A percentile compares a stretch with the other conserved stretches of the same genome.
These are phyloP conservation scores for Torulaspora indica DNA, from an alignment of 805 yeast genomes.

Conservation along the genomic window DNA sequence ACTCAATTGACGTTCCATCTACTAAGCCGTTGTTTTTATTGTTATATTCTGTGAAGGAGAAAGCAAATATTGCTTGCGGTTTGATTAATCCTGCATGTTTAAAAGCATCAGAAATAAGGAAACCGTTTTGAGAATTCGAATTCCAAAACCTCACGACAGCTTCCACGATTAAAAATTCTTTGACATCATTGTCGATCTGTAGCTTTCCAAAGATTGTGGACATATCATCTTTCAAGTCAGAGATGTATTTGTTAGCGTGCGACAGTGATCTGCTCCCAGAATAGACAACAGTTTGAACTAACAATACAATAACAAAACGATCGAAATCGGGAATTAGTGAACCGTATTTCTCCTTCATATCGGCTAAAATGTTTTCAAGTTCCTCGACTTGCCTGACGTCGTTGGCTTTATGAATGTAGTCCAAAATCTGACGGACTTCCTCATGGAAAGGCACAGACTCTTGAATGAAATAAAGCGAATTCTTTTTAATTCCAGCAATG, in stretches of 20 bases:
- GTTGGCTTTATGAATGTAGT: slow-evolving; percentile 36
- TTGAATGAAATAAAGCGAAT: slow-evolving; percentile 39
- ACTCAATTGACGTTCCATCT: slow-evolving; percentile 46
- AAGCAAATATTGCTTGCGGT: slow-evolving; percentile 40
- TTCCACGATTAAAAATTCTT: slow-evolving; percentile 46
- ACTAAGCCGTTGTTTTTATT: slow-evolving; percentile 37
- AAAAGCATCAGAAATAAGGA: slow-evolving; percentile 51
- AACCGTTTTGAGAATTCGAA: slow-evolving; percentile 60
- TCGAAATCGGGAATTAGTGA: slow-evolving; percentile 37
- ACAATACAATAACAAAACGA: slow-evolving; percentile 51
- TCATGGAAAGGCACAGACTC: slow-evolving; percentile 38
- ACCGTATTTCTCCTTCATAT: slow-evolving; percentile 30
- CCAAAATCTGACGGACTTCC: slow-evolving; percentile 38
- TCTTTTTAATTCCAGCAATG: slow-evolving; percentile 32
- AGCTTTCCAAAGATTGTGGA: slow-evolving; percentile 31
- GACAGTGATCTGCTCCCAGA: slow-evolving; percentile 87
- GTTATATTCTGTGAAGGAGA: slow-evolving; percentile 38
- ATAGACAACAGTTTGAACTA: slow-evolving; percentile 68
- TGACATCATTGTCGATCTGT: slow-evolving; percentile 29
- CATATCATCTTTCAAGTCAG: slow-evolving; percentile 39
- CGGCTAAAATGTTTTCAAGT: slow-evolving; percentile 29
- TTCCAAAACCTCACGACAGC: slow-evolving; percentile 63
- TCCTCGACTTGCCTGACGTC: slow-evolving; percentile 32
- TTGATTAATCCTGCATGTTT: slow-evolving; percentile 43
- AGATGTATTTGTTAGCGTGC: slow-evolving; percentile 57